A percentile compares a stretch with the other conserved stretches of the same genome.
These are phyloP conservation scores for Oenanthe javanica DNA, from an alignment of 140 eudicot genomes.

Conservation along the genomic window DNA sequence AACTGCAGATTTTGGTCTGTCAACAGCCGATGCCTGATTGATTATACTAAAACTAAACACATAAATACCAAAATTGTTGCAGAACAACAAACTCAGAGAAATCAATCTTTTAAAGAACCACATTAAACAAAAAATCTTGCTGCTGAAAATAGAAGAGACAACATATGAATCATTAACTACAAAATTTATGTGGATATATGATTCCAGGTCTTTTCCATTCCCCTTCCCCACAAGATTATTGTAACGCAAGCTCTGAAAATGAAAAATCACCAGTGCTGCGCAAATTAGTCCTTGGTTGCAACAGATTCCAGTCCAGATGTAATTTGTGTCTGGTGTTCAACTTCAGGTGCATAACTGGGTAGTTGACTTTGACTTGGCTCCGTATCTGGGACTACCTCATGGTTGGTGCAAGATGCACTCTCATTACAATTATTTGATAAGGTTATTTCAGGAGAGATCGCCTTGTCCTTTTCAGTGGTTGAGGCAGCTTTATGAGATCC, in stretches of 20 bases:
- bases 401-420: not conserved
- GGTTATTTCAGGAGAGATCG: constrained; percentile 1
- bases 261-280: constrained; percentile 3
- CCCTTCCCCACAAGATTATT: not conserved
- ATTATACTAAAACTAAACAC: not conserved
- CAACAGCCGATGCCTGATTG: not conserved
- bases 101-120: not conserved
- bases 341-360: constrained; percentile 14
- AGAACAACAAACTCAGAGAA: not conserved
- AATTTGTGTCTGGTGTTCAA: constrained; percentile 20
- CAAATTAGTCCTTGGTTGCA: constrained; percentile 8
- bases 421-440: not conserved
- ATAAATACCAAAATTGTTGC: not conserved
- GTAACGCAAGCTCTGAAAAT: not conserved
- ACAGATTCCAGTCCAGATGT: constrained; percentile 22
- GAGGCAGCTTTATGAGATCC: constrained; percentile 17
- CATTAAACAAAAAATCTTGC: constrained; percentile 21
- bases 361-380: constrained; percentile 14
- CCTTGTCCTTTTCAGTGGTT: constrained; percentile 25
- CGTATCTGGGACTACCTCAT: not conserved
- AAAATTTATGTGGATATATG: constrained; percentile 19
- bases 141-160: constrained; percentile 34
- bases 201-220: constrained; percentile 3
- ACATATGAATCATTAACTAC: constrained; percentile 19
- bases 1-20: not conserved